Percentiles rank a stretch among this genome's conserved stretches.
phyloP scores from a whole-genome alignment of 2,329 filamentous ascomycete species.

The Acephala macrosclerotiorum region DNA sequence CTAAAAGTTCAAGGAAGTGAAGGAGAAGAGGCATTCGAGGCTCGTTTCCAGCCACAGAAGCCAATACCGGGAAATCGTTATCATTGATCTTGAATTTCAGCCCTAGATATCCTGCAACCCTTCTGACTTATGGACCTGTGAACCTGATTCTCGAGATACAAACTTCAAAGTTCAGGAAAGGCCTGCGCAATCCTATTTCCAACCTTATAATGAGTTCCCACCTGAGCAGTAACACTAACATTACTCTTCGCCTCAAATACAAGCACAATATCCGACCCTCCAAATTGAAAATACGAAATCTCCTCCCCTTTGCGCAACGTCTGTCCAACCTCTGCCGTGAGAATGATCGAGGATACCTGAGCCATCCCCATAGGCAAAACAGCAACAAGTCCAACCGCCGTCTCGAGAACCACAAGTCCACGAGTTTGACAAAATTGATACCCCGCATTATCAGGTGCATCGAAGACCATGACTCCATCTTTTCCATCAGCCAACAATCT shows the following conservation, averaged over 20 bases:
- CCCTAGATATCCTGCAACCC: no score
- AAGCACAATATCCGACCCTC: constrained; percentile 51
- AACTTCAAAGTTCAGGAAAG: constrained; percentile 6
- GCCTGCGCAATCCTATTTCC: constrained; percentile 20
- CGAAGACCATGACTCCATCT: constrained; percentile 13
- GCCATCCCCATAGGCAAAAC: constrained; percentile 55
- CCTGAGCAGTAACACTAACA: constrained; percentile 24
- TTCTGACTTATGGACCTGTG: no score
- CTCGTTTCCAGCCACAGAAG: neutral
- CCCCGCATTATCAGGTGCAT: constrained; percentile 47
- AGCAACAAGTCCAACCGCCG: constrained; percentile 47
- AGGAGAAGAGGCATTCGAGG: neutral
- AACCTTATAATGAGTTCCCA: constrained; percentile 22
- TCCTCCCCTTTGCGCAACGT: constrained; percentile 50
- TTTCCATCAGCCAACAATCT: constrained; percentile 7
- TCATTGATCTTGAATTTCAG: no score
- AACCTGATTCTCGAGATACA: neutral
- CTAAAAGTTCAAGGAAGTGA: neutral
- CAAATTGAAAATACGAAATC: constrained; percentile 52
- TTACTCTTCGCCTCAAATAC: constrained; percentile 44
- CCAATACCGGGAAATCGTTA: no score
- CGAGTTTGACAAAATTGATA: constrained; percentile 52
- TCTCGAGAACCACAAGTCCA: constrained; percentile 50
- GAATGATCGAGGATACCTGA: constrained; percentile 50
- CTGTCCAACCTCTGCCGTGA: constrained; percentile 37